A percentile compares a stretch with the other conserved stretches of the same genome.
Conservation (phyloP, 495 filamentous ascomycete genomes). For the Hypoxylon intermedium region DNA sequence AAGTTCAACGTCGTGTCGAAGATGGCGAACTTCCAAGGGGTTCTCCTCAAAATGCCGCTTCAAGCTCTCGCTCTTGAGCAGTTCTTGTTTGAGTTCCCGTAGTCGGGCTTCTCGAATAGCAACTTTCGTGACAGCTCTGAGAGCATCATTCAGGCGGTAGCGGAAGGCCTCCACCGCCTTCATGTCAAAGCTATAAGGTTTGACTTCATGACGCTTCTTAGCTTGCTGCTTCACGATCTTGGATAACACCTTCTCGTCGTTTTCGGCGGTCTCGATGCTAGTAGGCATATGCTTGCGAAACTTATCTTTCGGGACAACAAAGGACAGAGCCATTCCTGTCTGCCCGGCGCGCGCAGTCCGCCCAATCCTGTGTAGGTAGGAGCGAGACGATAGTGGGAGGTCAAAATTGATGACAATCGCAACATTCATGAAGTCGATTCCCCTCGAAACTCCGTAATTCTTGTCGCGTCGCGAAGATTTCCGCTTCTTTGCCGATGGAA, state of each 20-base stretch:
- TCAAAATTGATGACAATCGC: constrained; percentile 97
- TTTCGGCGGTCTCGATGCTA: constrained; percentile 67
- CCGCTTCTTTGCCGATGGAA: constrained; percentile 62
- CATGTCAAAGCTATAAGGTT: constrained; percentile 95
- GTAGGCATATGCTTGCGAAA: constrained; percentile 92
- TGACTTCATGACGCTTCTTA: constrained; percentile 76
- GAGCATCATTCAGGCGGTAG: constrained; percentile 90
- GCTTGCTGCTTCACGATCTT: constrained; percentile 75
- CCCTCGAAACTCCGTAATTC: constrained; percentile 88
- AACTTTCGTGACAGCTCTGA: constrained; percentile 51
- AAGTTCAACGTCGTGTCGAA: constrained; percentile 90
- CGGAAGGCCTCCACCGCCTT: constrained; percentile 88
- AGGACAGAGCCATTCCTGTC: constrained; percentile 92
- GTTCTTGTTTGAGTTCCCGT: constrained; percentile 83
- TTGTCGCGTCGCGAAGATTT: constrained; percentile 69
- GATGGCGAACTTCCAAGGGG: constrained; percentile 81
- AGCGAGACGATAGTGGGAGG: constrained; percentile 84
- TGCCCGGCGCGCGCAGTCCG: constrained; percentile 90
- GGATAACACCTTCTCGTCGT: constrained; percentile 83
- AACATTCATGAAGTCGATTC: constrained; percentile 94
- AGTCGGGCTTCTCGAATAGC: constrained; percentile 89
- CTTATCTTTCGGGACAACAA: constrained; percentile 80
- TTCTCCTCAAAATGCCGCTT: constrained; percentile 98
- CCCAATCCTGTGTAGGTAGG: constrained; percentile 90
- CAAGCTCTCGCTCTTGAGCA: constrained; percentile 90